Conservation (phyloP, 2,329 filamentous ascomycete species). For the Ophiostoma triangulosporum region DNA sequence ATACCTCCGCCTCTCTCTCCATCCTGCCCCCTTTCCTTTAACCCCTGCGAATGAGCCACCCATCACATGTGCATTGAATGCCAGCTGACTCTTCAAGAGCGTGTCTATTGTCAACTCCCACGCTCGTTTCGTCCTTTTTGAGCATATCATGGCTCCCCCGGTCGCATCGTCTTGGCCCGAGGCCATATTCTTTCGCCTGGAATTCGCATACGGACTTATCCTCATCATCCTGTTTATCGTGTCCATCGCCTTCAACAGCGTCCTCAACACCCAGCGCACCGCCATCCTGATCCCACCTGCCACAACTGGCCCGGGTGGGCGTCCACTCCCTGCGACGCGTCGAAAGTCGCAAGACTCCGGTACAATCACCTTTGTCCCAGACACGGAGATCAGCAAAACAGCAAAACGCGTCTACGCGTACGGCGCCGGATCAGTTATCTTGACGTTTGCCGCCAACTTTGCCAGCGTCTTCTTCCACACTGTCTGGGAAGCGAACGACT, state of each 20-base stretch:
- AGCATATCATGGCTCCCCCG: slow-evolving; percentile 10
- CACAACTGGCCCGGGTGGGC: slow-evolving; percentile 69
- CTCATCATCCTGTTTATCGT: slow-evolving; percentile 38
- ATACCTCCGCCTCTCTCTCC: not conserved
- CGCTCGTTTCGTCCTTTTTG: not conserved
- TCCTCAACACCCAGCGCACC: slow-evolving; percentile 27
- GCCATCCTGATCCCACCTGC: slow-evolving; percentile 22
- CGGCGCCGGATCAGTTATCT: slow-evolving; percentile 54
- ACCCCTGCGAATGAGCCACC: not conserved
- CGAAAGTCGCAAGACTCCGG: slow-evolving; percentile 30
- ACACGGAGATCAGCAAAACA: slow-evolving; percentile 44
- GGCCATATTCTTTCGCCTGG: slow-evolving; percentile 30
- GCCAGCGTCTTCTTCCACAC: slow-evolving; percentile 62
- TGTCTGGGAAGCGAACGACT: slow-evolving; percentile 42
- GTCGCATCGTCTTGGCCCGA: slow-evolving; percentile 23
- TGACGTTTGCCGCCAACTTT: slow-evolving; percentile 66
- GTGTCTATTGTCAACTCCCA: slow-evolving; percentile 4
- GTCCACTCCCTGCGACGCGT: slow-evolving; percentile 62
- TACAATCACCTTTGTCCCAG: slow-evolving; percentile 1
- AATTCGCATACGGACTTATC: slow-evolving; percentile 39
- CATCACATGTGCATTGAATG: not conserved
- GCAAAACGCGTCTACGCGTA: slow-evolving; percentile 64
- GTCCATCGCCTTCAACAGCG: slow-evolving; percentile 37
- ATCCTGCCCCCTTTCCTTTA: not conserved
- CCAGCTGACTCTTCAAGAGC: not conserved